A percentile compares a stretch with the other conserved stretches of the same genome.
These are phyloP conservation scores for Colletotrichum tamarilloi DNA, from an alignment of 2,329 filamentous ascomycete species.

Conservation along the genomic window DNA sequence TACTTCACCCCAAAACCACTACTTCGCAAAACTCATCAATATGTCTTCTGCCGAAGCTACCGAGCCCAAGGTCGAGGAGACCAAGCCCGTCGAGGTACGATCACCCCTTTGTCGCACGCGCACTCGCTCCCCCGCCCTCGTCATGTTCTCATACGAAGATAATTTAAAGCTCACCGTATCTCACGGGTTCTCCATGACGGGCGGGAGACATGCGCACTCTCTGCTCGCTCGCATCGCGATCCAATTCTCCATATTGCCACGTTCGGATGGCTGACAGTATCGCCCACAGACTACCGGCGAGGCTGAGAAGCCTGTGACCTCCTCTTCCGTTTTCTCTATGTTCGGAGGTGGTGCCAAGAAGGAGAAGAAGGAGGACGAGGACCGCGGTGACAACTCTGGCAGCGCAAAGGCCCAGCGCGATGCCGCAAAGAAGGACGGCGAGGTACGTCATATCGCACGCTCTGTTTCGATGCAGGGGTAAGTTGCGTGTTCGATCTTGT, in stretches of 20 bases:
- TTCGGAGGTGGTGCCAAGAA: slow-evolving; percentile 98
- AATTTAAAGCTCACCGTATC: neutral
- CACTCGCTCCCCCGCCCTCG: neutral
- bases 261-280: slow-evolving; percentile 10
- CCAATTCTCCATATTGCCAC: neutral
- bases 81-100: slow-evolving; percentile 45
- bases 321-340: slow-evolving; percentile 91
- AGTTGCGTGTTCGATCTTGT: neutral
- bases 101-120: slow-evolving; percentile 12
- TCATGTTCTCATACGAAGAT: neutral
- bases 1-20: neutral
- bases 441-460: slow-evolving; percentile 56
- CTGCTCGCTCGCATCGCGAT: neutral
- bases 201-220: neutral
- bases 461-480: neutral
- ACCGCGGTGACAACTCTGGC: slow-evolving; percentile 87
- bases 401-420: slow-evolving; percentile 84
- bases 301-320: slow-evolving; percentile 58
- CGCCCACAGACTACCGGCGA: slow-evolving; percentile 36
- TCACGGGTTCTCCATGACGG: neutral
- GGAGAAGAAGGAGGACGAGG: slow-evolving; percentile 90
- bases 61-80: slow-evolving; percentile 67
- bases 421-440: slow-evolving; percentile 65
- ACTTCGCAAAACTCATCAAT: slow-evolving; percentile 40
- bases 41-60: slow-evolving; percentile 63